phyloP scores from a whole-genome alignment of 306 rosid genomes.

The Casuarina equisetifolia region DNA sequence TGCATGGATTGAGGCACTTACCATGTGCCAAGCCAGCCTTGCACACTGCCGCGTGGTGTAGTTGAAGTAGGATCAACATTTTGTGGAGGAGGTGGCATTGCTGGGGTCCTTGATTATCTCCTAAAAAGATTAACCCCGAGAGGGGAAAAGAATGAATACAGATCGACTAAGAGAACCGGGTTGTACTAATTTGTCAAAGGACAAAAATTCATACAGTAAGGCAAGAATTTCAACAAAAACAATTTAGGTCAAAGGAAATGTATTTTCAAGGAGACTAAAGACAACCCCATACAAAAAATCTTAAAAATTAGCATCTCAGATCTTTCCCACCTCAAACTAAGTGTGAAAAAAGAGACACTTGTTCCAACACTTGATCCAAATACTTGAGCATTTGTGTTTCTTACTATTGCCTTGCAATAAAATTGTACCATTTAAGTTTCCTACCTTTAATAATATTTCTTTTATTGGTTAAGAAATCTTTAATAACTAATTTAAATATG shows the following conservation, averaged over 20 bases:
- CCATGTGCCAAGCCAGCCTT: background rate
- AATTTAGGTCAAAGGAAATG: background rate
- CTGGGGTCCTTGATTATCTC: conserved; percentile 95
- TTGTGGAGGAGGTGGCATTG: conserved; percentile 79
- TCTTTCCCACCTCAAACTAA: no score
- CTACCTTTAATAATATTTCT: no score
- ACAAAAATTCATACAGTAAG: background rate
- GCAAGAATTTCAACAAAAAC: background rate
- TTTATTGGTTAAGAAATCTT: no score
- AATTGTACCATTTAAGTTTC: no score
- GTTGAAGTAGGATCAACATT: conserved; percentile 63
- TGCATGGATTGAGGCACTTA: conserved; percentile 7
- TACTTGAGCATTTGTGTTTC: no score
- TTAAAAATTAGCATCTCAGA: no score
- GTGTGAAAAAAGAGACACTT: no score
- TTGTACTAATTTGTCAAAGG: background rate
- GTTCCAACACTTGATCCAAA: no score
- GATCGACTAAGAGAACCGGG: background rate
- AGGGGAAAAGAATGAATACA: background rate
- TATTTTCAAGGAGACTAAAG: background rate
- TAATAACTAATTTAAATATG: no score
- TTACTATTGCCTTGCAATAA: no score
- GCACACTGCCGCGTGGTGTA: no score
- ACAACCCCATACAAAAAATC: background rate
- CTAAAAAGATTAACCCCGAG: conserved; percentile 29